These are phyloP conservation scores for Fusarium sp. DNA, from an alignment of 2,329 filamentous ascomycete genomes.

Conservation along the genomic window DNA sequence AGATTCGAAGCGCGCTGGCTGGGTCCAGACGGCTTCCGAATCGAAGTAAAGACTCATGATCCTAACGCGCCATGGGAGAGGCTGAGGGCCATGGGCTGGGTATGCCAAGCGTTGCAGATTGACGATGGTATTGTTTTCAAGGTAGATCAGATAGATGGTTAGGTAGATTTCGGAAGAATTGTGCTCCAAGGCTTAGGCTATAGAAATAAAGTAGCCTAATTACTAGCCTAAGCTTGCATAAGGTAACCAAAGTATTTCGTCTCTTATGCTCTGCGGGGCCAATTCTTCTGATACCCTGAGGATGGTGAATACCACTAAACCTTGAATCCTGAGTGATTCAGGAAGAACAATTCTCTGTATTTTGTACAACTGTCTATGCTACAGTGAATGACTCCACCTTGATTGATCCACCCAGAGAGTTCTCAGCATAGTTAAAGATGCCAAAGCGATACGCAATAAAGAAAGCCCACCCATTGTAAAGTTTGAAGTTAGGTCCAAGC, in stretches of 20 bases:
- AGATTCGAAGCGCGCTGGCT: background rate
- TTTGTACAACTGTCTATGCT: background rate
- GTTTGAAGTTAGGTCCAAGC: conserved; percentile 49
- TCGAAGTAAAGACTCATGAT: background rate
- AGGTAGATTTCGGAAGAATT: too few species aligned
- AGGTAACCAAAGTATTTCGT: too few species aligned
- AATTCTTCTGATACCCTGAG: too few species aligned
- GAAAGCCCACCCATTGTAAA: conserved; percentile 58
- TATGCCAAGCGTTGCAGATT: background rate
- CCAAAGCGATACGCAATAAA: conserved; percentile 62
- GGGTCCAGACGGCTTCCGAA: background rate
- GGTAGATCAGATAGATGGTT: too few species aligned
- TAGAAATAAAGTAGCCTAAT: too few species aligned
- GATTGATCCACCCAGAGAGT: conserved; percentile 52
- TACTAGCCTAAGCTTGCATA: too few species aligned
- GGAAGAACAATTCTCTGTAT: background rate
- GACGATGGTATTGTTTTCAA: background rate
- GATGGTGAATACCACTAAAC: too few species aligned
- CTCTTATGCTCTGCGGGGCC: too few species aligned
- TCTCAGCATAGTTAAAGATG: conserved; percentile 62
- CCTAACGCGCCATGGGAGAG: background rate
- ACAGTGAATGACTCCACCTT: conserved; percentile 34
- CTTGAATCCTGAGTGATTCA: too few species aligned
- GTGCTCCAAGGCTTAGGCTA: too few species aligned
- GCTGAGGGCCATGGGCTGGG: background rate